A percentile compares a stretch with the other conserved stretches of the same genome.
Evolutionary conservation across 352 stramenopile genomes (phyloP).

Genomic region (Pythium volutum): DNA sequence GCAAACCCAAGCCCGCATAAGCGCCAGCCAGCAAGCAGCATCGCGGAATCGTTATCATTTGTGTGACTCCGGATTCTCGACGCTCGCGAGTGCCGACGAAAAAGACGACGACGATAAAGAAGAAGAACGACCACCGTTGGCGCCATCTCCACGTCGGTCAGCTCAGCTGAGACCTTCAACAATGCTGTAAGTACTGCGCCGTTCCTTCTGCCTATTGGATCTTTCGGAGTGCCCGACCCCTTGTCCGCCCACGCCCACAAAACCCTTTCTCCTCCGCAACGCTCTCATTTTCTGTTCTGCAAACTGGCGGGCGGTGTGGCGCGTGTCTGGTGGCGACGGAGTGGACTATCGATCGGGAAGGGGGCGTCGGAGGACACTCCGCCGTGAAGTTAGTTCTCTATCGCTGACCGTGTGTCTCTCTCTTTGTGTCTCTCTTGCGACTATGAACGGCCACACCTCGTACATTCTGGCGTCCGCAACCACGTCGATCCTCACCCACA

Average conservation of each 20-base stretch:
- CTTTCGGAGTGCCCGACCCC: background rate
- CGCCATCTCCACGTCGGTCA: background rate
- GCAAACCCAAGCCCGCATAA: slow-evolving; percentile 4
- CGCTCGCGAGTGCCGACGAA: background rate
- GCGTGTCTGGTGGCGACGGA: background rate
- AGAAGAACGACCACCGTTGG: slow-evolving; percentile 14
- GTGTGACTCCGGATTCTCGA: background rate
- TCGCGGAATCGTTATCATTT: background rate
- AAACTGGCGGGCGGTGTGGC: background rate
- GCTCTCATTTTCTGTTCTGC: slow-evolving; percentile 7
- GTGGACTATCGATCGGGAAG: background rate
- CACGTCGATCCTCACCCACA: slow-evolving; percentile 16
- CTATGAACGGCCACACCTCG: slow-evolving; percentile 21
- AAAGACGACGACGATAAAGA: slow-evolving; percentile 5
- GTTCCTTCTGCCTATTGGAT: slow-evolving; percentile 2
- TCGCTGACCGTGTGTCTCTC: background rate
- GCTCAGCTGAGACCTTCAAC: slow-evolving; percentile 20
- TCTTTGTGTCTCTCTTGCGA: background rate
- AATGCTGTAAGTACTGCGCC: slow-evolving; percentile 21
- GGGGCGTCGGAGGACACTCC: background rate
- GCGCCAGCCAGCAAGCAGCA: background rate
- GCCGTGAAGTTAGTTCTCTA: background rate
- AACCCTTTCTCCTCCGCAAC: background rate
- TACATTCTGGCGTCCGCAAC: slow-evolving; percentile 15
- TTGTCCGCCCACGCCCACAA: background rate